phyloP scores from a whole-genome alignment of 495 filamentous ascomycete species.

The Cercophora newfieldiana region DNA sequence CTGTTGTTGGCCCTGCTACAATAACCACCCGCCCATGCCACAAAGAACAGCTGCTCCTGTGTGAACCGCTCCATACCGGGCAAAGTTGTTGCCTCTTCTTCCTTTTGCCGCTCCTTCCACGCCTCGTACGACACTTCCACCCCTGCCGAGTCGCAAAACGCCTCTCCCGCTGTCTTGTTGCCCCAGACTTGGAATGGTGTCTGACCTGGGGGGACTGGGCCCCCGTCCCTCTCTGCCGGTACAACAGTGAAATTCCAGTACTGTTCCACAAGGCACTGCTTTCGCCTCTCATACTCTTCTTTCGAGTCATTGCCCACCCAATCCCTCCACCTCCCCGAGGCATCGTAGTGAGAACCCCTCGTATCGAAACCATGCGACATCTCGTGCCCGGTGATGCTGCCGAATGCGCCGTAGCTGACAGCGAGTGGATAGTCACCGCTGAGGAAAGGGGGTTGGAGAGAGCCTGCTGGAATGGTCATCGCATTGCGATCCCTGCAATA shows the following conservation, averaged over 20 bases:
- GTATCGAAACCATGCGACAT: constrained; percentile 74
- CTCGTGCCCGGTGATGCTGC: constrained; percentile 69
- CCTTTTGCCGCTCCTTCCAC: constrained; percentile 58
- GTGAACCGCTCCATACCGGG: constrained; percentile 66
- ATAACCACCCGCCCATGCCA: constrained; percentile 66
- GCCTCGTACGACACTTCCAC: constrained; percentile 64
- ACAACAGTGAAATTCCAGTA: constrained; percentile 64
- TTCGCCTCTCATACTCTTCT: constrained; percentile 60
- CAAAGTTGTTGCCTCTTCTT: constrained; percentile 49
- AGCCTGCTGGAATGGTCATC: too few relatives aligned
- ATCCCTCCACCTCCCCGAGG: constrained; percentile 67
- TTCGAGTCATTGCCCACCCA: constrained; percentile 71
- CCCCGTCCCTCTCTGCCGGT: too few relatives aligned
- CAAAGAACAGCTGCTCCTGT: constrained; percentile 76
- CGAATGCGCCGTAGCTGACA: constrained; percentile 76
- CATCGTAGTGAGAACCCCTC: constrained; percentile 67
- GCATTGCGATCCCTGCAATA: too few relatives aligned
- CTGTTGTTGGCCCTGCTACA: constrained; percentile 63
- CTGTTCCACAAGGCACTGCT: constrained; percentile 70
- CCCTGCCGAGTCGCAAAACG: constrained; percentile 75
- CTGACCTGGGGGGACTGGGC: constrained; percentile 51
- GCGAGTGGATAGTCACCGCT: too few relatives aligned
- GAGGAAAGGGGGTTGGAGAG: too few relatives aligned
- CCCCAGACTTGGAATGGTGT: constrained; percentile 68
- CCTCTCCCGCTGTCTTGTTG: constrained; percentile 70